These are phyloP conservation scores for Claviceps paspali DNA, from an alignment of 2,329 filamentous ascomycete species.

Conservation along the genomic window DNA sequence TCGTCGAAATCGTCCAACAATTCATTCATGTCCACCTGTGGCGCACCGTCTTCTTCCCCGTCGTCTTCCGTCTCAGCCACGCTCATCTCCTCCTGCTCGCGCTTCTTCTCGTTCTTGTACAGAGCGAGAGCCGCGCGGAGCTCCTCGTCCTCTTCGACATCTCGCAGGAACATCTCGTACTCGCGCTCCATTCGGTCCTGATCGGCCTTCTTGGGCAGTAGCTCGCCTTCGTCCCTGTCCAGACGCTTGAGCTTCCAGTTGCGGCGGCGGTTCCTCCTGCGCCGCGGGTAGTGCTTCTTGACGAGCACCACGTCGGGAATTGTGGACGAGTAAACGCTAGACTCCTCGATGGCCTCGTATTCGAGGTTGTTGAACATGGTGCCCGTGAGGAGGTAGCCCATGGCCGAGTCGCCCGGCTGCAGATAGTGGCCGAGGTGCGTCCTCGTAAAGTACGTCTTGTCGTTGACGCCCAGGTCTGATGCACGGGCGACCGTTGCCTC, in stretches of 20 bases:
- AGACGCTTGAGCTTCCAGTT: slow-evolving; percentile 95
- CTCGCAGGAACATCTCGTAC: slow-evolving; percentile 92
- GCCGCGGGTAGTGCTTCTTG: slow-evolving; percentile 88
- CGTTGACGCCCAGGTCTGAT: slow-evolving; percentile 72
- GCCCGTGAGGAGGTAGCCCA: slow-evolving; percentile 85
- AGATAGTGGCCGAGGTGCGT: slow-evolving; percentile 81
- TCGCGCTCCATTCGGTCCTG: slow-evolving; percentile 80
- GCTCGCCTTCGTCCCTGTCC: slow-evolving; percentile 74
- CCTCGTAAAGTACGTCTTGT: slow-evolving; percentile 74
- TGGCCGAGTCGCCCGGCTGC: slow-evolving; percentile 76
- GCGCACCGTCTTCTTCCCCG: slow-evolving; percentile 45
- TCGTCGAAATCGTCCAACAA: slow-evolving; percentile 89
- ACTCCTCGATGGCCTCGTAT: slow-evolving; percentile 68
- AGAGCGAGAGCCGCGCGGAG: slow-evolving; percentile 69
- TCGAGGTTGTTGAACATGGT: slow-evolving; percentile 86
- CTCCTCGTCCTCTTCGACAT: slow-evolving; percentile 92
- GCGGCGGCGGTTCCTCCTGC: slow-evolving; percentile 64
- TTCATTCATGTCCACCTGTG: slow-evolving; percentile 63
- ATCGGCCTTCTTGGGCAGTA: slow-evolving; percentile 74
- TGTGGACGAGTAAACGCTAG: slow-evolving; percentile 56
- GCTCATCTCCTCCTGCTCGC: slow-evolving; percentile 49
- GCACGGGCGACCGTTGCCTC: slow-evolving; percentile 82
- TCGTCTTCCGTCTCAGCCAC: slow-evolving; percentile 47
- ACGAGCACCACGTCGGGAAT: slow-evolving; percentile 90
- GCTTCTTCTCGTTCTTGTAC: slow-evolving; percentile 54